Evolutionary conservation across 139 green algal species (phyloP).

Genomic region (Yamagishiella unicocca): DNA sequence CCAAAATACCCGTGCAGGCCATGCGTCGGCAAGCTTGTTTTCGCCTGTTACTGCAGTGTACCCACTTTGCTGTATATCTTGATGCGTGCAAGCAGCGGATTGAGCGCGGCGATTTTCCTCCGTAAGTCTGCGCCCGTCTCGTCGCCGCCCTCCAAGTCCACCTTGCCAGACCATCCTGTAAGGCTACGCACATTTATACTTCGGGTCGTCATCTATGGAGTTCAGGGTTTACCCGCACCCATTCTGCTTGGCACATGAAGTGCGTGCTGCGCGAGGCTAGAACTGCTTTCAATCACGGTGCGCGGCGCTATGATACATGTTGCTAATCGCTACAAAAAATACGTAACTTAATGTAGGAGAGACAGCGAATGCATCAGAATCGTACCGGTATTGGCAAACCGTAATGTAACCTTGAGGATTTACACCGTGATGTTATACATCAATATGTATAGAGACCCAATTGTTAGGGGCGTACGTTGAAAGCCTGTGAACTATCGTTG

Average conservation of each 20-base stretch:
- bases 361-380: neutral
- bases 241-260: too few relatives aligned
- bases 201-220: neutral
- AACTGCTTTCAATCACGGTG: too few relatives aligned
- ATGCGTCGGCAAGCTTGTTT: neutral
- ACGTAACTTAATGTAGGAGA: too few relatives aligned
- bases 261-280: slow-evolving; percentile 18
- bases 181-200: neutral
- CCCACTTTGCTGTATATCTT: slow-evolving; percentile 17
- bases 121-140: slow-evolving; percentile 8
- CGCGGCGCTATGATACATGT: too few relatives aligned
- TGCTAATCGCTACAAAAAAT: too few relatives aligned
- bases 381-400: neutral
- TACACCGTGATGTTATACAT: too few relatives aligned
- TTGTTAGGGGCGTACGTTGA: too few relatives aligned
- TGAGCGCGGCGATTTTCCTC: neutral
- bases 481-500: too few relatives aligned
- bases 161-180: neutral
- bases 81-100: neutral
- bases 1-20: neutral
- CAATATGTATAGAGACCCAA: too few relatives aligned
- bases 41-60: neutral
- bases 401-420: too few relatives aligned
- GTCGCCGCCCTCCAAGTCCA: neutral
- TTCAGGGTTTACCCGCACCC: too few relatives aligned